These are phyloP conservation scores for Stephania japonica DNA, from an alignment of 164 flowering plant species.

Conservation along the genomic window DNA sequence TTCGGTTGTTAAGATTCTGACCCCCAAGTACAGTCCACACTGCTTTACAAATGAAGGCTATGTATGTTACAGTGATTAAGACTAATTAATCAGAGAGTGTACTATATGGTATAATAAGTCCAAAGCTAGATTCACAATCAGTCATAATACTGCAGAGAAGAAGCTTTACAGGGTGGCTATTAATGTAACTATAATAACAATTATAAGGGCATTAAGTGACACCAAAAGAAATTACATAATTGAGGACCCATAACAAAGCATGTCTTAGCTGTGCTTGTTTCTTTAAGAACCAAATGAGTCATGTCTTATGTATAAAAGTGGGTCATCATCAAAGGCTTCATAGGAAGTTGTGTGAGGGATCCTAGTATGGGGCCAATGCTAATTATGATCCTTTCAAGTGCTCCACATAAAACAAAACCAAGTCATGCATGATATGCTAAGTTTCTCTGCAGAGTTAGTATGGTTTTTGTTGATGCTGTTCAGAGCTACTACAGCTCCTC, in stretches of 20 bases:
- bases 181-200: background rate
- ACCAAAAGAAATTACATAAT: background rate
- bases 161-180: constrained; percentile 7
- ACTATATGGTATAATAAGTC: background rate
- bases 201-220: background rate
- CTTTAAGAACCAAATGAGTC: constrained; percentile 2
- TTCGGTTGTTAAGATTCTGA: background rate
- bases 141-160: background rate
- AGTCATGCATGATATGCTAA: background rate
- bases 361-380: constrained; percentile 1
- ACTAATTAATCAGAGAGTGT: constrained; percentile 2
- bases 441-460: background rate
- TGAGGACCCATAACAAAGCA: background rate
- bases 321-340: constrained; percentile 4
- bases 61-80: background rate
- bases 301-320: background rate
- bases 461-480: constrained; percentile 6
- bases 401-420: constrained; percentile 10
- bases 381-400: background rate
- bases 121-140: constrained; percentile 2
- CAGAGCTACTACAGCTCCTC: background rate
- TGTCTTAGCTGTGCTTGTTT: constrained; percentile 4
- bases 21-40: background rate
- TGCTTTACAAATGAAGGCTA: background rate
- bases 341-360: background rate